Evolutionary conservation across 805 yeast species (phyloP).

Genomic region (Suhomyces emberorum): DNA sequence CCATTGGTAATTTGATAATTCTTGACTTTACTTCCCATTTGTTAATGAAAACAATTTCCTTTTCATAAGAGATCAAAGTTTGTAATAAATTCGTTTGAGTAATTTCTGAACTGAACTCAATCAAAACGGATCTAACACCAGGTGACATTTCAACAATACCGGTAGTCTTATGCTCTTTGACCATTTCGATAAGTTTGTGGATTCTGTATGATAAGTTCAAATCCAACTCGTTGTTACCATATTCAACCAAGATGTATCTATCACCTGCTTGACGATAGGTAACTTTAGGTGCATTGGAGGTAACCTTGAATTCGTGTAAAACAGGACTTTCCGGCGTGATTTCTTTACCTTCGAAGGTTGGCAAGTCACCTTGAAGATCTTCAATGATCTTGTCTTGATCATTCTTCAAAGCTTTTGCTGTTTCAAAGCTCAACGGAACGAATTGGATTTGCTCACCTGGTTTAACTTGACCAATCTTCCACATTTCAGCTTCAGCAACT

Average conservation of each 20-base stretch:
- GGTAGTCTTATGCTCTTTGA: constrained; percentile 55
- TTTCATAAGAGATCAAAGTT: constrained; percentile 69
- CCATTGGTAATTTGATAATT: constrained; percentile 85
- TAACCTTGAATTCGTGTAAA: constrained; percentile 48
- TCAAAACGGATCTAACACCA: constrained; percentile 92
- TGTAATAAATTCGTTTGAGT: constrained; percentile 61
- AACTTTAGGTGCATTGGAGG: constrained; percentile 59
- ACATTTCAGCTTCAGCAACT: constrained; percentile 92
- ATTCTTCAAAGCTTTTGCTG: constrained; percentile 62
- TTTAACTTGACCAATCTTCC: constrained; percentile 97
- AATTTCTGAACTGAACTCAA: constrained; percentile 74
- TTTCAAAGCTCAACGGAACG: constrained; percentile 67
- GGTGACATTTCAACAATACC: constrained; percentile 96
- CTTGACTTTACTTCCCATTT: constrained; percentile 87
- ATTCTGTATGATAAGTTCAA: constrained; percentile 82
- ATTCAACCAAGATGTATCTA: constrained; percentile 85
- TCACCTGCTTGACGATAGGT: constrained; percentile 97
- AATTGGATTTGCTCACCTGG: constrained; percentile 88
- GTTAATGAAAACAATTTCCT: constrained; percentile 66
- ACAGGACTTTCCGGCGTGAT: constrained; percentile 65
- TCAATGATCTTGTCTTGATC: constrained; percentile 58
- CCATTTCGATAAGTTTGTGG: constrained; percentile 74
- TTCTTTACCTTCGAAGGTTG: constrained; percentile 23
- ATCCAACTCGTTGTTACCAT: constrained; percentile 86
- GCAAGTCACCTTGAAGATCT: constrained; percentile 41